Base-by-base conservation (phyloP, 1,284 basidiomycete genomes). In the Cronartium quercuum region DNA sequence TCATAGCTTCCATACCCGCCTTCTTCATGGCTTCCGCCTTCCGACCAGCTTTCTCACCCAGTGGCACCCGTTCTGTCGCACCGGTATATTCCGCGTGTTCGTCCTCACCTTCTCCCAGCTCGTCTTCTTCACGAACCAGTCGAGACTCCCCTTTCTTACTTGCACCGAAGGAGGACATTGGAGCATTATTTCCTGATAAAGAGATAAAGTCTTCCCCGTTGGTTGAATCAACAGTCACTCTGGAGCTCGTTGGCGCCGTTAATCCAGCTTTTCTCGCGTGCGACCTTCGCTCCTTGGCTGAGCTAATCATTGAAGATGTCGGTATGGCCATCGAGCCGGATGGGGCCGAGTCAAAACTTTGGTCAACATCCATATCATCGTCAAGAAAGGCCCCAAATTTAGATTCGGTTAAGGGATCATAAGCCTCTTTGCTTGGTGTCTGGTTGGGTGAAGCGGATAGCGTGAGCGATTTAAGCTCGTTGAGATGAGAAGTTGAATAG, bases 51-150 rank as follows among this genome's bases (percentile, higher is more conserved):
- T 91, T 91, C 82, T 91, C 92, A 0, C 93, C 92, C 0, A 97
- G 82, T 0, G 91, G 90, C 75, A 97, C 88, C 41, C 90, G 84
- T 77, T 94, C 91, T 80, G 91, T 88, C 0, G 91, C 90, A 77
- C 89, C 92, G 0, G 94, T 96, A 79, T 88, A 96, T 77, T 92
- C 91, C 5, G 93, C 91, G 79, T 88, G 89, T 79, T 94, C 93
- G 79, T 96, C 94, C 73, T 95, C 94, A 0, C 90, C 93, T 79
- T 96, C 92, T 0, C 92, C 94, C 1, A 91, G 82, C 78, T 95
- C 92, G 81, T 97, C 94, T 58, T 96, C 94, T 82, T 97, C 94
- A 68, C 94, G 83, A 82, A 93, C 84, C 18, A 97, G 83, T 18
- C 94, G 86, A 79, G 91, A 93, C 78, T 91, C 91, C 79, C 77